Base-by-base conservation (phyloP, 169 alveolate species). In the Plasmodium gallinaceum region DNA sequence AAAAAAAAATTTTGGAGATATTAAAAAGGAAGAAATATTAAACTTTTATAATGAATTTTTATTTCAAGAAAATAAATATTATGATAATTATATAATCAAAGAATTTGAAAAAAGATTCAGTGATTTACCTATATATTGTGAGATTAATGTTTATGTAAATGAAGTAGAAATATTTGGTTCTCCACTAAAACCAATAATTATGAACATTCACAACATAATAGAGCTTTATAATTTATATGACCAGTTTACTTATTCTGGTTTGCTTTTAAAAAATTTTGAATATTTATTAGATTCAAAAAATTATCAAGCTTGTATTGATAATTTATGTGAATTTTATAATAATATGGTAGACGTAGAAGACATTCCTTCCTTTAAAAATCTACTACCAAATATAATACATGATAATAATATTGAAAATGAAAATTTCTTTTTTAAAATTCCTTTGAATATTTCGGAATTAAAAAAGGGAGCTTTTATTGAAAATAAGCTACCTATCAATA, bases 161-260 rank as follows among this genome's bases (percentile, higher is more conserved):
- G 92, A 86, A n/a, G 61, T 60, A 32, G 88, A 86, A 42, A 86
- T 71, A 8, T 86, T 43, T 71, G 86, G 86, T 12, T 86, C 88
- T 10, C 92, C 92, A 57, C 3, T 86, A 5, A 70, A 70, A n/a
- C 92, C 92, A 8, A 71, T 86, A 7, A 62, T 86, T 45, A 70
- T 71, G 58, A 86, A 86, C 16, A 71, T 86, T n/a, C 78, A 73
- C 45, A 65, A 86, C 7, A 71, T 86, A 7, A 16, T 86, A 0
- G 69, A 86, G 0, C 32, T 86, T 8, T 86, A 70, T 52, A 66
- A 86, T 43, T 26, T 86, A 69, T 86, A 86, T 71, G 83, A 70
- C 26, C 92, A 86, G 18, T 71, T 22, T 46, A 86, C 92, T 10
- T 86, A 86, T 43, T 86, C 92, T 2, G 92, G 92, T n/a, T 18